Evolutionary conservation across 345 rosid genomes (phyloP).

Genomic region (Zanthoxylum bungeanum): DNA sequence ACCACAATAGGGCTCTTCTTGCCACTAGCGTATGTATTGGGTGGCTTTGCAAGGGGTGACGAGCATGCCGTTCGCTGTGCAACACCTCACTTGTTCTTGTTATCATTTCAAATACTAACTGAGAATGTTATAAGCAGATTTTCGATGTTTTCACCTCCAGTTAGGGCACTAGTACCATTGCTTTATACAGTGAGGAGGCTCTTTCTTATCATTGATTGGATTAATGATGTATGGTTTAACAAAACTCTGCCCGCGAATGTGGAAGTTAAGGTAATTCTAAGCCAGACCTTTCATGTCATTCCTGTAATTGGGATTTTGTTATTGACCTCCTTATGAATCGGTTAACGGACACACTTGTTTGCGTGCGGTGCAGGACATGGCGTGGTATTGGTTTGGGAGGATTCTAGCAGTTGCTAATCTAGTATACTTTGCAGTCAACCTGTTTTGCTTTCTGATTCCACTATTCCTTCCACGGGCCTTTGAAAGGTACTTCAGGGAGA

Average conservation of each 20-base stretch:
- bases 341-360: no score
- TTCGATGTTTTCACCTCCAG: constrained; percentile 77
- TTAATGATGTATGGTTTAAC: constrained; percentile 61
- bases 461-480: constrained; percentile 79
- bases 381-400: constrained; percentile 88
- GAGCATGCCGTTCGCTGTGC: constrained; percentile 71
- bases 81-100: constrained; percentile 83
- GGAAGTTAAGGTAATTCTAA: constrained; percentile 44
- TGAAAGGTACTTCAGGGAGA: constrained; percentile 59
- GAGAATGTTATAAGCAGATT: constrained; percentile 73
- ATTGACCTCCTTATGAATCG: no score
- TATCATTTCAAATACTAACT: constrained; percentile 82
- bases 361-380: constrained; percentile 33
- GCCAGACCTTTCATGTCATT: no score
- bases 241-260: constrained; percentile 57
- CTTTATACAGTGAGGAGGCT: constrained; percentile 73
- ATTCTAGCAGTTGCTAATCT: constrained; percentile 54
- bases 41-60: constrained; percentile 91
- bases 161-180: constrained; percentile 77
- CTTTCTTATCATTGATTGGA: constrained; percentile 72
- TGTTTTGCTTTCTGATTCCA: constrained; percentile 78
- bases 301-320: no score
- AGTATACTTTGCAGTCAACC: constrained; percentile 60
- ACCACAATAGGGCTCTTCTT: constrained; percentile 73
- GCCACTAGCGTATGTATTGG: constrained; percentile 81